These are phyloP conservation scores for Acacia melanoxylon DNA, from an alignment of 306 rosid genomes.

Conservation along the genomic window DNA sequence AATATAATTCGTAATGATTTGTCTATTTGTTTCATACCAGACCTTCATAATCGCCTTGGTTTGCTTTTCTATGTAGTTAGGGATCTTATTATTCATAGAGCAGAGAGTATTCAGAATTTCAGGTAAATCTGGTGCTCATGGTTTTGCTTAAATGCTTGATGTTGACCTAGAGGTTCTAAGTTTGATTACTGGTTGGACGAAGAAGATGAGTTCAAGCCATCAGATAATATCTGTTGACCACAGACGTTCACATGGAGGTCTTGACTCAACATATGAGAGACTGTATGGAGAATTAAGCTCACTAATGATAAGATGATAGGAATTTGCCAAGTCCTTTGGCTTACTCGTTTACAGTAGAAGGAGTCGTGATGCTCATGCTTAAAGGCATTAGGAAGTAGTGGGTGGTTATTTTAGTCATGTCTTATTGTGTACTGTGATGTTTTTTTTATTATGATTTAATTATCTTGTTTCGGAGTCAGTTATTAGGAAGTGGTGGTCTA, in stretches of 20 bases:
- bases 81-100: background rate
- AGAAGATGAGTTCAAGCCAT: background rate
- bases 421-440: too few species aligned
- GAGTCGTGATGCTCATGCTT: too few species aligned
- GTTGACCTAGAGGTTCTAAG: background rate
- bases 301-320: background rate
- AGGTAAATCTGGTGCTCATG: background rate
- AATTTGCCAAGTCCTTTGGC: too few species aligned
- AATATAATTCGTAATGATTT: background rate
- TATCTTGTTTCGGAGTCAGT: too few species aligned
- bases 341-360: too few species aligned
- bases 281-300: constrained; percentile 15
- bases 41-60: constrained; percentile 9
- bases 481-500: too few species aligned
- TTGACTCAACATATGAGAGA: background rate
- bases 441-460: too few species aligned
- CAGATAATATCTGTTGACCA: background rate
- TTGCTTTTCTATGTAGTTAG: background rate
- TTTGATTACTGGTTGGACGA: background rate
- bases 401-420: too few species aligned
- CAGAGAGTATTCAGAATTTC: constrained; percentile 3
- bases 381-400: too few species aligned
- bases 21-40: background rate
- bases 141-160: background rate
- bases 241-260: background rate